A percentile compares a stretch with the other conserved stretches of the same genome.
These are phyloP conservation scores for Ambrosiella cleistominuta DNA, from an alignment of 2,329 filamentous ascomycete genomes.

Conservation along the genomic window DNA sequence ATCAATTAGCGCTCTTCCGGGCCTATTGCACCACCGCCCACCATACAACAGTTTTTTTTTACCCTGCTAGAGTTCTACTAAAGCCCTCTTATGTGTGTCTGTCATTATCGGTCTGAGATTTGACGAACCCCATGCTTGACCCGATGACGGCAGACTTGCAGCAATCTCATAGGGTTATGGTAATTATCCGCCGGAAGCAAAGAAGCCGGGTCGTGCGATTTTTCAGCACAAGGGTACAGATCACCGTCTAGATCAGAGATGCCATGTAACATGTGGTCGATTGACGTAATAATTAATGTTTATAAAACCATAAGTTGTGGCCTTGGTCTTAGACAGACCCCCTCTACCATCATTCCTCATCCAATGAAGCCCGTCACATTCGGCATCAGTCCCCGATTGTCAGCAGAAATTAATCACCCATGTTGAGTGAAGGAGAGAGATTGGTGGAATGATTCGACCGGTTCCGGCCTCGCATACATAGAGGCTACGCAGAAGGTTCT, in stretches of 20 bases:
- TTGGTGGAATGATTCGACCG: background rate
- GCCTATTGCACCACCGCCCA: constrained; percentile 13
- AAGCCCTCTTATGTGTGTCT: background rate
- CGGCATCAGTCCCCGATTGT: background rate
- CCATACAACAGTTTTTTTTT: constrained; percentile 8
- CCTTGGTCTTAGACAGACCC: background rate
- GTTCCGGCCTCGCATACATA: constrained; percentile 4
- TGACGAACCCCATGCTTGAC: background rate
- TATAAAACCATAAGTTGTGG: background rate
- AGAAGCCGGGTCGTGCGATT: background rate
- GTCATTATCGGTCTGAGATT: background rate
- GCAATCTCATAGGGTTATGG: background rate
- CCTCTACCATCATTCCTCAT: background rate
- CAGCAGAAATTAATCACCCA: background rate
- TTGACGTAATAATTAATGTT: background rate
- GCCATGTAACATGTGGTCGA: background rate
- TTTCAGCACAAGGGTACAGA: background rate
- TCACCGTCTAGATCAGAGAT: background rate
- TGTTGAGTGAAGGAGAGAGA: too few species aligned
- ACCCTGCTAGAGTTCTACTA: constrained; percentile 12
- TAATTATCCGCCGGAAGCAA: background rate
- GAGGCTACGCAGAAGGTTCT: background rate
- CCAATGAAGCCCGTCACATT: constrained; percentile 3
- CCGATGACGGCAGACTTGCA: constrained; percentile 3
- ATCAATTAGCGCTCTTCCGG: constrained; percentile 13